phyloP scores from a whole-genome alignment of 495 filamentous ascomycete species.

The Hypoxylon subgilvum region DNA sequence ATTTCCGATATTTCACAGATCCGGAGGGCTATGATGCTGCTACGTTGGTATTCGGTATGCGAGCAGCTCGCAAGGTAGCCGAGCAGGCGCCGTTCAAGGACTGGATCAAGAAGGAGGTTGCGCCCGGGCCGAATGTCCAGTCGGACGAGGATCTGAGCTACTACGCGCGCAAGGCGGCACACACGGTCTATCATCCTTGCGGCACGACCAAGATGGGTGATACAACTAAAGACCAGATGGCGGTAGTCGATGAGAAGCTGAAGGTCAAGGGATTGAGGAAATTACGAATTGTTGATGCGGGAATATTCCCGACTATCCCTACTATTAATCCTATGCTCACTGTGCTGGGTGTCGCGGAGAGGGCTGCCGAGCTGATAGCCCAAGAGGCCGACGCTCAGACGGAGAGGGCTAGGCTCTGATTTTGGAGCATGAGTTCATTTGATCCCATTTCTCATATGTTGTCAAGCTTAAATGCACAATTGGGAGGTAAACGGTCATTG shows the following conservation, averaged over 20 bases:
- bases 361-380: constrained; percentile 67
- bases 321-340: constrained; percentile 69
- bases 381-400: constrained; percentile 37
- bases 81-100: constrained; percentile 72
- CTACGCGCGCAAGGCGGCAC: constrained; percentile 75
- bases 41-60: constrained; percentile 78
- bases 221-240: constrained; percentile 63
- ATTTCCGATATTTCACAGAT: constrained; percentile 90
- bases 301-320: constrained; percentile 64
- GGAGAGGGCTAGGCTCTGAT: constrained; percentile 40
- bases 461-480: background rate
- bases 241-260: constrained; percentile 63
- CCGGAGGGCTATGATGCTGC: constrained; percentile 81
- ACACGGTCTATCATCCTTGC: constrained; percentile 86
- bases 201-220: constrained; percentile 90
- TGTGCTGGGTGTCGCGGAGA: constrained; percentile 68
- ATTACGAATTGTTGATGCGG: constrained; percentile 65
- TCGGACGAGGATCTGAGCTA: constrained; percentile 74
- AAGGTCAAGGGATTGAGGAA: constrained; percentile 60
- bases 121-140: constrained; percentile 70
- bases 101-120: constrained; percentile 82
- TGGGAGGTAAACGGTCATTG: no score
- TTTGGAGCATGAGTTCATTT: background rate
- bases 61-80: constrained; percentile 73
- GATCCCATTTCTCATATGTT: background rate